A percentile compares a stretch with the other conserved stretches of the same genome.
phyloP scores from a whole-genome alignment of 352 stramenopile genomes.

The Phytophthora palmivora region DNA sequence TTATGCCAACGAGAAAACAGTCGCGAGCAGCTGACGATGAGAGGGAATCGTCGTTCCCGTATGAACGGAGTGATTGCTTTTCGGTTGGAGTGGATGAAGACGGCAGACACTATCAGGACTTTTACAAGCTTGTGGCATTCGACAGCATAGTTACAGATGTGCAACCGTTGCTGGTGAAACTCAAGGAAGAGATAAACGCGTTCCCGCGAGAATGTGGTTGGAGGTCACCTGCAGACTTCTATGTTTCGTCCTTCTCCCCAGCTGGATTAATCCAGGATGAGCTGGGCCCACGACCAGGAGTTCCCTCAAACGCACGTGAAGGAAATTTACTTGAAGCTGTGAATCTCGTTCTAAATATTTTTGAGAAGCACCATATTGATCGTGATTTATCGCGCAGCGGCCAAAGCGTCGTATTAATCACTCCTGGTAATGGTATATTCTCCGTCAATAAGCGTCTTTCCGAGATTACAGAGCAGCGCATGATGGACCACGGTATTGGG shows the following conservation, averaged over 20 bases:
- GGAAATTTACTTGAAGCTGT: conserved; percentile 98
- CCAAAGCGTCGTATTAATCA: conserved; percentile 97
- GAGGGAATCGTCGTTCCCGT: conserved; percentile 67
- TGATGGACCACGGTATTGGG: conserved; percentile 99
- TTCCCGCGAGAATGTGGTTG: conserved; percentile 79
- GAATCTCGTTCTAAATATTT: conserved; percentile 98
- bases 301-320: conserved; percentile 71
- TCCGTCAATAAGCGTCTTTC: conserved; percentile 95
- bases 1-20: conserved; percentile 30
- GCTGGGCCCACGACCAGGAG: conserved; percentile 40
- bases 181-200: conserved; percentile 83
- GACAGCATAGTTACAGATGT: conserved; percentile 78
- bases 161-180: conserved; percentile 65
- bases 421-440: conserved; percentile 96
- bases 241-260: conserved; percentile 40
- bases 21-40: conserved; percentile 32
- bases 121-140: conserved; percentile 87
- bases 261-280: conserved; percentile 23
- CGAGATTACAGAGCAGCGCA: conserved; percentile 98
- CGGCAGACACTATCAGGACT: conserved; percentile 83
- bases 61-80: conserved; percentile 69
- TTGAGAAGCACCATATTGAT: conserved; percentile 99
- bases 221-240: conserved; percentile 54
- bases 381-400: conserved; percentile 95
- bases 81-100: conserved; percentile 79